Evolutionary conservation across 495 filamentous ascomycete species (phyloP).

Genomic region (Penicillium paradoxum): DNA sequence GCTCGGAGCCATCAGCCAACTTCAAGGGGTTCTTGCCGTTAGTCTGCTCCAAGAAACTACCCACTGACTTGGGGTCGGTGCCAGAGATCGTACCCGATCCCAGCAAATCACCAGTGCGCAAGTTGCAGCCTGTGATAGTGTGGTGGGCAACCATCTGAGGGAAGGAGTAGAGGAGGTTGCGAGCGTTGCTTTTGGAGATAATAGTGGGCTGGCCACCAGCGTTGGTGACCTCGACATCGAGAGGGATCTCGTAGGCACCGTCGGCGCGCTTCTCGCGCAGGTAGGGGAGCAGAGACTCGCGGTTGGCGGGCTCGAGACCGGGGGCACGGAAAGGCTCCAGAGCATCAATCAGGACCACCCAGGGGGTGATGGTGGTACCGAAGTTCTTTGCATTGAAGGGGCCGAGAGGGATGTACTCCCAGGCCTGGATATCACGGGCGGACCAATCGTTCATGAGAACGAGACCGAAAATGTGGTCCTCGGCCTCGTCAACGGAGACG

Average conservation of each 20-base stretch:
- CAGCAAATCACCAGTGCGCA: constrained; percentile 77
- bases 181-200: constrained; percentile 59
- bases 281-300: constrained; percentile 61
- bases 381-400: constrained; percentile 95
- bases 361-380: constrained; percentile 80
- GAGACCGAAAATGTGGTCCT: constrained; percentile 76
- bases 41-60: constrained; percentile 79
- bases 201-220: constrained; percentile 58
- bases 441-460: constrained; percentile 96
- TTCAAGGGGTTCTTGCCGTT: constrained; percentile 61
- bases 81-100: constrained; percentile 91
- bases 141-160: constrained; percentile 95
- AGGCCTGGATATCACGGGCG: constrained; percentile 82
- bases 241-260: constrained; percentile 66
- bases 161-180: constrained; percentile 84
- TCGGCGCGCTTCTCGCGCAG: constrained; percentile 59
- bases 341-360: constrained; percentile 84
- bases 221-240: constrained; percentile 71
- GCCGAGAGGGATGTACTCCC: constrained; percentile 83
- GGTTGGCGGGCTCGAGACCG: constrained; percentile 56
- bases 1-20: constrained; percentile 63
- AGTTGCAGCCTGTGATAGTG: constrained; percentile 75
- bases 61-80: constrained; percentile 52
- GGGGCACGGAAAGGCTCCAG: constrained; percentile 62
- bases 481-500: constrained; percentile 60